Evolutionary conservation across 345 rosid genomes (phyloP).

Genomic region (Euphorbia pulcherrima): DNA sequence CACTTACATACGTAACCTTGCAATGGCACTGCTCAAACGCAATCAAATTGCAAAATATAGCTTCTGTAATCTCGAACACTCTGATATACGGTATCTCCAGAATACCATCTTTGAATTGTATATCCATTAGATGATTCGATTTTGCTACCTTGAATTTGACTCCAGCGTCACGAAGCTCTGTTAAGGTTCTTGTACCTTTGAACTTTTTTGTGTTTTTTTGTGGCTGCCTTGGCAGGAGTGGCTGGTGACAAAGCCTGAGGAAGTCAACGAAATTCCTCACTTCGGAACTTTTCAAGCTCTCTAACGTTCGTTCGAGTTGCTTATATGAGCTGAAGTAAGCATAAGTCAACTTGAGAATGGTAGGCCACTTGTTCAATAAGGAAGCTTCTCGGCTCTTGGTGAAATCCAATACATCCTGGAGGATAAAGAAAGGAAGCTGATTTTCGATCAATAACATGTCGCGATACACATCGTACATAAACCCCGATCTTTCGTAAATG

Average conservation of each 20-base stretch:
- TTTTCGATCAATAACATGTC: constrained; percentile 30
- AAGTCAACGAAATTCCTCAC: constrained; percentile 17
- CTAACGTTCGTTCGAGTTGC: neutral
- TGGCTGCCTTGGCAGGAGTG: neutral
- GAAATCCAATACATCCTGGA: constrained; percentile 13
- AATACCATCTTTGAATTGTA: too few relatives aligned
- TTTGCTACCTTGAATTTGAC: constrained; percentile 16
- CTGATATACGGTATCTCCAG: too few relatives aligned
- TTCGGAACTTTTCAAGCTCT: neutral
- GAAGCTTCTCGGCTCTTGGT: constrained; percentile 5
- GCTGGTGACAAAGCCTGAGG: neutral
- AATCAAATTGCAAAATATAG: constrained; percentile 15
- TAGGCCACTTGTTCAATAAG: neutral
- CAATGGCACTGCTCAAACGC: constrained; percentile 17
- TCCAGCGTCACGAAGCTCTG: constrained; percentile 22
- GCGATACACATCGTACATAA: neutral
- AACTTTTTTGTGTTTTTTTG: neutral
- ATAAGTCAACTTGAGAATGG: constrained; percentile 5
- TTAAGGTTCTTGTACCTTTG: neutral
- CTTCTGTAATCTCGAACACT: neutral
- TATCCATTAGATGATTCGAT: too few relatives aligned
- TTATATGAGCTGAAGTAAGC: constrained; percentile 1
- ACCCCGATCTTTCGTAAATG: neutral
- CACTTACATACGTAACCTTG: too few relatives aligned
- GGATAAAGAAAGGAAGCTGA: constrained; percentile 32